Base-by-base conservation (phyloP, 208 protist genomes). In the Perkinsela sp. region DNA sequence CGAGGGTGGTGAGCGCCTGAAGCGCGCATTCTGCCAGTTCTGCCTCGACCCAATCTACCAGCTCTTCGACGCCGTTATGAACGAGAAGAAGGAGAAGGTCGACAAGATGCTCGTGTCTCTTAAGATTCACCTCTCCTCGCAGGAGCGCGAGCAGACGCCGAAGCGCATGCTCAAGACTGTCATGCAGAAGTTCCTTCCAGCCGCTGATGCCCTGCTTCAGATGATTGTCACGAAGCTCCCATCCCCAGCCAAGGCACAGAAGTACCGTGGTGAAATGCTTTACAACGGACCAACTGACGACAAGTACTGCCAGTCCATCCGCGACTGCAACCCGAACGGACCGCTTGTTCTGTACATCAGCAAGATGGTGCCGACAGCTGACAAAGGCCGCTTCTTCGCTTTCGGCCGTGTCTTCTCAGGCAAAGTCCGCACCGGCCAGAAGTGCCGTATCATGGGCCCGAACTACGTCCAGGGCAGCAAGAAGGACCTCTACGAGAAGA, bases 351-450 rank as follows among this genome's bases (percentile, higher is more conserved):
- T 99, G 78, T 99, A 98, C 85, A 88, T 99, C 72, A 96, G 92
- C 76, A 99, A 99, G 93, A 98, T 99, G 95, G 92, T 99, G 68
- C 97, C 97, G 48, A 94, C 95, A 28, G 76, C 81, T 66, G 96
- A 98, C 81, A 93, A 93, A 72, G 90, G 93, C 28, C 78, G 81
- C 72, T 83, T 83, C 77, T 80, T 85, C 74, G 78, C 80, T 29
- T 83, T 85, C 67, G 80, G 80, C 67, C 80, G 80, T 75, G 81
- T 85, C 72, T 85, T 85, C 72, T 30, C 80, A 68, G 80, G 80
- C 67, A 83, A 87, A 95, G 76, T 99, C 96, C 94, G 95, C 69
- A 95, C 92, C 69, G 96, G 95, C 68, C 80, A 91, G 77, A 97
- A 97, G 81, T 90, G 96, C 71, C 83, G 95, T 75, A 97, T 99